A percentile compares a stretch with the other conserved stretches of the same genome.
These are phyloP conservation scores for Boletus rubropictus DNA, from an alignment of 768 basidiomycete species.

Conservation along the genomic window DNA sequence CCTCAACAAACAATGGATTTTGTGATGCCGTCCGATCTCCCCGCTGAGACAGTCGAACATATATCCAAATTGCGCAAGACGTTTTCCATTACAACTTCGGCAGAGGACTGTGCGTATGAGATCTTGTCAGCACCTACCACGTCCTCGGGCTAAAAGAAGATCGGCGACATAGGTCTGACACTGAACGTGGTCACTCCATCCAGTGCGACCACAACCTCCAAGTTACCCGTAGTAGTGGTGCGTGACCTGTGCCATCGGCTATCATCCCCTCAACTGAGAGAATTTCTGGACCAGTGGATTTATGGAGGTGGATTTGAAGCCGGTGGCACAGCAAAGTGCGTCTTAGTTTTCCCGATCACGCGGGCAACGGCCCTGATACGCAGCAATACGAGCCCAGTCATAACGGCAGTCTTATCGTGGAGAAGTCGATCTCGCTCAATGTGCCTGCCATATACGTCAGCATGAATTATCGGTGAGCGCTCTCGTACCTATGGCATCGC, in stretches of 20 bases:
- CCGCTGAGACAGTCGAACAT: conserved; percentile 13
- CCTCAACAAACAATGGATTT: conserved; percentile 5
- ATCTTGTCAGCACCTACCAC: too few species aligned
- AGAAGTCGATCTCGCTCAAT: conserved; percentile 26
- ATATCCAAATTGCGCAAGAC: too few species aligned
- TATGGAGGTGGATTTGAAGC: conserved; percentile 34
- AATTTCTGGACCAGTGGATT: conserved; percentile 24
- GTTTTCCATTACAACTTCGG: too few species aligned
- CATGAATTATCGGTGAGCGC: conserved; percentile 37
- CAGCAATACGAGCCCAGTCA: not conserved
- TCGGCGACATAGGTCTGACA: conserved; percentile 36
- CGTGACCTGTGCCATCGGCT: conserved; percentile 12
- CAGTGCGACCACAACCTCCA: conserved; percentile 34
- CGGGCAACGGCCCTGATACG: not conserved
- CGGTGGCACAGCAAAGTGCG: conserved; percentile 21
- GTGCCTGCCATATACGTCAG: conserved; percentile 37
- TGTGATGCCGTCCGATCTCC: conserved; percentile 12
- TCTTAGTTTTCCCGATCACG: not conserved
- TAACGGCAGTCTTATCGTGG: conserved; percentile 25
- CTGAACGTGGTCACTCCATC: conserved; percentile 48
- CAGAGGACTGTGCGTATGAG: conserved; percentile 42
- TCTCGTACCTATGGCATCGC: too few species aligned
- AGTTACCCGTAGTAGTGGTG: conserved; percentile 52
- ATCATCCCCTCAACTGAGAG: too few species aligned
- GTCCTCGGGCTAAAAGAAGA: not conserved